These are phyloP conservation scores for Cupressus sempervirens DNA, from an alignment of 75 land plant species.

Conservation along the genomic window DNA sequence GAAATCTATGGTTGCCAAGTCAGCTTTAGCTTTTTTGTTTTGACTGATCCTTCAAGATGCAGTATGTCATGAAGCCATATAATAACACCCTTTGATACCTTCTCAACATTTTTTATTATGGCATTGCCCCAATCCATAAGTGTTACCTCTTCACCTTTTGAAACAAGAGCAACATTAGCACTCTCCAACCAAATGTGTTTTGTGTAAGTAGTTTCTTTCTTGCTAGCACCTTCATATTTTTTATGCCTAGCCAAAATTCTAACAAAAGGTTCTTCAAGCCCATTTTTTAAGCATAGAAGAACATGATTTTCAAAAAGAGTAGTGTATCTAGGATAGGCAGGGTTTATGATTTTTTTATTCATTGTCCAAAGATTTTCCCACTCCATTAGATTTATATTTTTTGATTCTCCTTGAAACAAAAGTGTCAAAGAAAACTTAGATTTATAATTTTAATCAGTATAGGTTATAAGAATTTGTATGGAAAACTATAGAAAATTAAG, in stretches of 20 bases:
- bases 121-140: constrained; percentile 99
- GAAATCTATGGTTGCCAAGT: constrained; percentile 84
- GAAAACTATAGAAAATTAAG: not conserved
- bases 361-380: constrained; percentile 99
- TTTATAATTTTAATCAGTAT: too few species aligned
- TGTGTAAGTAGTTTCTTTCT: constrained; percentile 71
- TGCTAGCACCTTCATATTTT: constrained; percentile 81
- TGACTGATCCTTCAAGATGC: constrained; percentile 91
- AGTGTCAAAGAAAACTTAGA: not conserved
- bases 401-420: constrained; percentile 82
- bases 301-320: constrained; percentile 75
- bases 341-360: constrained; percentile 94
- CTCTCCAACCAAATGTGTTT: constrained; percentile 79
- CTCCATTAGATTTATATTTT: constrained; percentile 93
- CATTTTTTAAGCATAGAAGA: constrained; percentile 46
- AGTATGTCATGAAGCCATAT: constrained; percentile 53
- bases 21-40: constrained; percentile 85
- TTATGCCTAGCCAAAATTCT: constrained; percentile 81
- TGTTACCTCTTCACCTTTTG: constrained; percentile 84
- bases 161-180: constrained; percentile 62
- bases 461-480: not conserved
- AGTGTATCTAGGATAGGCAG: constrained; percentile 88
- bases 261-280: constrained; percentile 74
- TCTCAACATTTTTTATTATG: constrained; percentile 54
- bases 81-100: constrained; percentile 53